Evolutionary conservation across 345 rosid genomes (phyloP).

Genomic region (Bretschneidera sinensis): DNA sequence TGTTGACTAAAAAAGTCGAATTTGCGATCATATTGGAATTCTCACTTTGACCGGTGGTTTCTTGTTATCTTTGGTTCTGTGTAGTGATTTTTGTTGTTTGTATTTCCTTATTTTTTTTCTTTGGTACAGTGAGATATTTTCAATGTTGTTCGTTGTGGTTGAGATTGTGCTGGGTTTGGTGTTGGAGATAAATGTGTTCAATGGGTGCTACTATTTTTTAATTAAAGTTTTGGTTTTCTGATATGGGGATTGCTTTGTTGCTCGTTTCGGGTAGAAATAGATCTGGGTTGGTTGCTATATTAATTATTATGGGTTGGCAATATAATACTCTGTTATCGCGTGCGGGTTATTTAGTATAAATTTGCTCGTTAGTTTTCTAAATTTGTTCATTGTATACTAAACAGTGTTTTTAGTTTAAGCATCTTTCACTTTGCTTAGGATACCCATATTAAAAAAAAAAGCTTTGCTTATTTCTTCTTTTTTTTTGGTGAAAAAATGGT

Average conservation of each 20-base stretch:
- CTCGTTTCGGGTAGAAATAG: conserved; percentile 27
- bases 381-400: background rate
- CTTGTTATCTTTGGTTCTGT: conserved; percentile 4
- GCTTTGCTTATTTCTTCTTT: background rate
- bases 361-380: background rate
- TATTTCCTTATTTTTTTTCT: background rate
- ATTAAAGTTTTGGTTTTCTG: background rate
- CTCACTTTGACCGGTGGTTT: conserved; percentile 7
- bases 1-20: background rate
- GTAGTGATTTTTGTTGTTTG: background rate
- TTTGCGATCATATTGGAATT: conserved; percentile 33
- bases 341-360: conserved; percentile 5
- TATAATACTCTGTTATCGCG: background rate
- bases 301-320: background rate
- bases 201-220: conserved; percentile 4
- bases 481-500: background rate
- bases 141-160: background rate
- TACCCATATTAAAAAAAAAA: background rate
- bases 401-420: no score
- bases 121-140: background rate
- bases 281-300: conserved; percentile 26
- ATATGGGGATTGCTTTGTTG: conserved; percentile 2
- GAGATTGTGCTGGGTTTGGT: no score
- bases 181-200: conserved; percentile 19
- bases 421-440: no score